Percentiles rank a stretch among this genome's conserved stretches.
These are phyloP conservation scores for Ganoderma lucidum DNA, from an alignment of 1,284 basidiomycete genomes.

Conservation along the genomic window DNA sequence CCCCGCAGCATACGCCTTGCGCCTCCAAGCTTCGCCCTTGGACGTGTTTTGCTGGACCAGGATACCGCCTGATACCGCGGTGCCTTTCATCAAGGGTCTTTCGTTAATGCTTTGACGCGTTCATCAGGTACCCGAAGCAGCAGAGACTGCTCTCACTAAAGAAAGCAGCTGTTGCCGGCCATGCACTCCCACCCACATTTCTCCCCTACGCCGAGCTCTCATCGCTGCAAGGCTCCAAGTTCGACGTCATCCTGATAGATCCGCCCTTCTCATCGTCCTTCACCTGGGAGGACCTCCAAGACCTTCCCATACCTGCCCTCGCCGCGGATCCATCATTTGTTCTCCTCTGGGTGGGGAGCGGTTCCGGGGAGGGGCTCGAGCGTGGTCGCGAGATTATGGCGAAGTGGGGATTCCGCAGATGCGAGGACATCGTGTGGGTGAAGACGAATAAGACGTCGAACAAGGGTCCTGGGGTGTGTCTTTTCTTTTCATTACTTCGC, in stretches of 20 bases:
- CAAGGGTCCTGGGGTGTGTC: slow-evolving; percentile 72
- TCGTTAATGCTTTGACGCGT: neutral
- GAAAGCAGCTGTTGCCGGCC: slow-evolving; percentile 69
- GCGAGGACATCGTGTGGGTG: slow-evolving; percentile 98
- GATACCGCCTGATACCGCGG: neutral
- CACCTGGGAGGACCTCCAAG: slow-evolving; percentile 85
- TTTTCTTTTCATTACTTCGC: neutral
- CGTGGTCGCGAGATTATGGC: slow-evolving; percentile 90
- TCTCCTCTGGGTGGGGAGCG: slow-evolving; percentile 96
- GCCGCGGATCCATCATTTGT: slow-evolving; percentile 94
- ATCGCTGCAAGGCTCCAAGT: slow-evolving; percentile 72
- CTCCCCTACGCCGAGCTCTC: slow-evolving; percentile 67
- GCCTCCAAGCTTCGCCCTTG: neutral
- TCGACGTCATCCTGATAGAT: slow-evolving; percentile 94
- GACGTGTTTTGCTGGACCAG: neutral
- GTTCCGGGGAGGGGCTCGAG: slow-evolving; percentile 91
- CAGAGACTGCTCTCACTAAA: slow-evolving; percentile 84
- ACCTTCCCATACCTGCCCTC: slow-evolving; percentile 84
- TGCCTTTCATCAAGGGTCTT: too few relatives aligned
- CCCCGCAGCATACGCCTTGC: neutral
- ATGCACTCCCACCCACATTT: slow-evolving; percentile 72
- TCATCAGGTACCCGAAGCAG: slow-evolving; percentile 87
- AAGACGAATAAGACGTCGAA: slow-evolving; percentile 84
- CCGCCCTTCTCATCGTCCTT: slow-evolving; percentile 87
- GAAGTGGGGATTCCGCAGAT: slow-evolving; percentile 95